These are phyloP conservation scores for Penicillium fuscoglaucum DNA, from an alignment of 2,329 filamentous ascomycete genomes.

Conservation along the genomic window DNA sequence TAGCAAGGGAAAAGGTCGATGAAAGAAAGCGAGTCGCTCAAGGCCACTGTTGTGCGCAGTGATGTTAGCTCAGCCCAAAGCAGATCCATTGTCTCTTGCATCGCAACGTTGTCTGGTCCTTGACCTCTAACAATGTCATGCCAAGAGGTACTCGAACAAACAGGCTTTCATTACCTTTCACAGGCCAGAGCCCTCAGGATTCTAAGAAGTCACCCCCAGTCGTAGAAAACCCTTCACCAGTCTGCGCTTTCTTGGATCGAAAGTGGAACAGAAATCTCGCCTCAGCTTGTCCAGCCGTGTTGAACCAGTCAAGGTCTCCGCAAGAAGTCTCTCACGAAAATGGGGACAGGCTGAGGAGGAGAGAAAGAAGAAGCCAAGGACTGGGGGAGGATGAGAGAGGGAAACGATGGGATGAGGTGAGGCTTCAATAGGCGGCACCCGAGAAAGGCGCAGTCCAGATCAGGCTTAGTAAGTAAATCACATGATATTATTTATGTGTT, in stretches of 20 bases:
- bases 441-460: conserved; percentile 12
- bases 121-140: not conserved
- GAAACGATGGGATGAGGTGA: conserved; percentile 14
- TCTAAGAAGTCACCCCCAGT: conserved; percentile 23
- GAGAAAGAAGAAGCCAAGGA: conserved; percentile 19
- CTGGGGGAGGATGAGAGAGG: conserved; percentile 15
- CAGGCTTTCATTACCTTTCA: conserved; percentile 39
- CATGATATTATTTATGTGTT: not conserved
- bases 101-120: not conserved
- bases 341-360: conserved; percentile 31
- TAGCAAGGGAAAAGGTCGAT: conserved; percentile 19
- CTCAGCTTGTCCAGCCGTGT: conserved; percentile 40
- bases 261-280: conserved; percentile 27
- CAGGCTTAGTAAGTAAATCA: conserved; percentile 13
- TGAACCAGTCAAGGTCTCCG: conserved; percentile 45
- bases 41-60: conserved; percentile 34
- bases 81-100: conserved; percentile 1
- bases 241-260: conserved; percentile 21
- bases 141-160: not conserved
- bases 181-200: conserved; percentile 13
- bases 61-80: conserved; percentile 34
- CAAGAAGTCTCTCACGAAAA: conserved; percentile 37
- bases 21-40: conserved; percentile 21
- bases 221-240: conserved; percentile 24
- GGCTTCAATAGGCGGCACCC: not conserved